phyloP scores from a whole-genome alignment of 2,329 filamentous ascomycete species.

The Emergomyces orientalis region DNA sequence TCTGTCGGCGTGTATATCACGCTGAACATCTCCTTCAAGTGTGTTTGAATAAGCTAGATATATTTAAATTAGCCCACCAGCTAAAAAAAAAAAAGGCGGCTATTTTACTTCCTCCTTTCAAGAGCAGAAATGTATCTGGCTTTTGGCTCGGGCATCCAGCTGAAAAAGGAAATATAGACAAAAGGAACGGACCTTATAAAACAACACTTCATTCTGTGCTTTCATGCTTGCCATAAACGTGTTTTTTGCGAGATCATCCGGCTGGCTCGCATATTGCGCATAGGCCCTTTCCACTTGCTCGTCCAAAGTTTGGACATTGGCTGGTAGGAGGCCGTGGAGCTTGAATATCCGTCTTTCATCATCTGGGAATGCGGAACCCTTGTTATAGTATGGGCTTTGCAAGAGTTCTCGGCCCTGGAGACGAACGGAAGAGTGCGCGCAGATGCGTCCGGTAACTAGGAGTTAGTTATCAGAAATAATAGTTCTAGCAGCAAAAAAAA shows the following conservation, averaged over 20 bases:
- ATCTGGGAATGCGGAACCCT: conserved; percentile 66
- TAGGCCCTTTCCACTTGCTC: conserved; percentile 71
- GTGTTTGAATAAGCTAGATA: conserved; percentile 58
- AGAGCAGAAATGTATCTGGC: neutral
- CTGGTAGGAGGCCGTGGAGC: conserved; percentile 63
- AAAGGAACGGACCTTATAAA: conserved; percentile 52
- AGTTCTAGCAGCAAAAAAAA: neutral
- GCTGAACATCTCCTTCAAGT: conserved; percentile 79
- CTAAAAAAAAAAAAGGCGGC: neutral
- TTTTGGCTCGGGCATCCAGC: neutral
- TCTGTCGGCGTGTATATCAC: conserved; percentile 90
- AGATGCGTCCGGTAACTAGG: too few relatives aligned
- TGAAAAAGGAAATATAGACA: neutral
- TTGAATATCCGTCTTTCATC: conserved; percentile 62
- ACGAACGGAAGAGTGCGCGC: neutral
- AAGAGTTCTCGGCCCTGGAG: conserved; percentile 47
- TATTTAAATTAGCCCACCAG: neutral
- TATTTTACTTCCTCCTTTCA: neutral
- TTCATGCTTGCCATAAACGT: conserved; percentile 80
- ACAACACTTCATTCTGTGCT: conserved; percentile 76
- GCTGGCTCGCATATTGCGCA: conserved; percentile 59
- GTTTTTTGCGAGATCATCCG: conserved; percentile 67
- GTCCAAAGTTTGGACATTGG: conserved; percentile 62
- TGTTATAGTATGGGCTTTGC: conserved; percentile 64
- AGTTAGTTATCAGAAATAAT: neutral